A percentile compares a stretch with the other conserved stretches of the same genome.
Evolutionary conservation across 768 basidiomycete genomes (phyloP).

Genomic region (Calocybe indica): DNA sequence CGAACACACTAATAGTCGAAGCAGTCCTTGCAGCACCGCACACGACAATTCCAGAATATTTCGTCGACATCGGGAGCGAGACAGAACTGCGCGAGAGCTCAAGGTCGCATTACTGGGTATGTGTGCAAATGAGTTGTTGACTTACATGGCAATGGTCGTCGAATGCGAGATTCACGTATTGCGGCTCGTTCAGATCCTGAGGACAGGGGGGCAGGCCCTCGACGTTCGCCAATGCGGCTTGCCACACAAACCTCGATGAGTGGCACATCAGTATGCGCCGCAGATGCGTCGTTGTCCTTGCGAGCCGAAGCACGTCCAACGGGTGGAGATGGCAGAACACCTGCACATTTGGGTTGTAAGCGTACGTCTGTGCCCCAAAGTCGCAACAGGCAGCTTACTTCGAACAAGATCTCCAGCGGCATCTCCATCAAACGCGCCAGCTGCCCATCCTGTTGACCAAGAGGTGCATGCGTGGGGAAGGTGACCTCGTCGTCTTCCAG

Average conservation of each 20-base stretch:
- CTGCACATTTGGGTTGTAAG: conserved; percentile 15
- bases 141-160: conserved; percentile 37
- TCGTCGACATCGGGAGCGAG: conserved; percentile 9
- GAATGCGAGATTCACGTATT: conserved; percentile 41
- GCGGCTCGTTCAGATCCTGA: conserved; percentile 34
- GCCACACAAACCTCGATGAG: conserved; percentile 32
- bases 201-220: conserved; percentile 36
- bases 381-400: too few relatives aligned
- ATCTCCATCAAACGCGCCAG: conserved; percentile 7
- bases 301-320: conserved; percentile 37
- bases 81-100: conserved; percentile 13
- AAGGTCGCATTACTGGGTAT: not conserved
- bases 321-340: conserved; percentile 39
- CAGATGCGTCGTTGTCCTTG: conserved; percentile 35
- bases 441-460: not conserved
- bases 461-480: not conserved
- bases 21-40: conserved; percentile 27
- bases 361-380: too few relatives aligned
- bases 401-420: conserved; percentile 1
- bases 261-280: conserved; percentile 32
- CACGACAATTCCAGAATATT: conserved; percentile 25
- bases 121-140: conserved; percentile 4
- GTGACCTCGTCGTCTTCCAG: not conserved
- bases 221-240: conserved; percentile 22
- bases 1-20: conserved; percentile 19